Percentiles rank a stretch among this genome's conserved stretches.
These are phyloP conservation scores for Biscogniauxia marginata DNA, from an alignment of 2,329 filamentous ascomycete genomes.

Conservation along the genomic window DNA sequence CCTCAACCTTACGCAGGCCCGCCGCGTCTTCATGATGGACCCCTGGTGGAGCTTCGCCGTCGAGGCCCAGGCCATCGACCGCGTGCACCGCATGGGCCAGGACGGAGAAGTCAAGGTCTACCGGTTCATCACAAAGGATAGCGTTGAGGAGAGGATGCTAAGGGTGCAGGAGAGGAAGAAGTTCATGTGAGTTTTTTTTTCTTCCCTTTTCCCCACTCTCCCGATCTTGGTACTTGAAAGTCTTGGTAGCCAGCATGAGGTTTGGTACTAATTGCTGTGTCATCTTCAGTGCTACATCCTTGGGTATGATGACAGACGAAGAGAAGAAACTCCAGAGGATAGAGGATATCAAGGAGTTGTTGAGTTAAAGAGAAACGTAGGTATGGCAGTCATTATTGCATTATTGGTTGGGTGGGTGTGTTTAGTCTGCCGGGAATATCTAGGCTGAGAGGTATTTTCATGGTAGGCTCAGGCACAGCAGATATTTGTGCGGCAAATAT, in stretches of 20 bases:
- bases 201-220: background rate
- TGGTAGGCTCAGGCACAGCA: background rate
- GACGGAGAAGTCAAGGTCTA: slow-evolving; percentile 80
- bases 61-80: slow-evolving; percentile 95
- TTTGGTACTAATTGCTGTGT: background rate
- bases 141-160: slow-evolving; percentile 94
- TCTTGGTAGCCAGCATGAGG: slow-evolving; percentile 19
- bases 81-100: slow-evolving; percentile 96
- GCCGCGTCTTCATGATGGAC: slow-evolving; percentile 97
- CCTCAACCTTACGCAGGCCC: slow-evolving; percentile 85
- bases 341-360: slow-evolving; percentile 88
- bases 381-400: background rate
- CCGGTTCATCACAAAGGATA: slow-evolving; percentile 84
- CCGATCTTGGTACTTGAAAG: slow-evolving; percentile 3
- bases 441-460: background rate
- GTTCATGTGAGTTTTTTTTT: slow-evolving; percentile 69
- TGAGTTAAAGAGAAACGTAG: slow-evolving; percentile 51
- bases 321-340: slow-evolving; percentile 88
- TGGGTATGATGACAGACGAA: slow-evolving; percentile 93
- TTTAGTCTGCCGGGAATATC: background rate
- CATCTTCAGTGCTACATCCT: slow-evolving; percentile 71
- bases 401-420: too few relatives aligned
- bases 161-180: slow-evolving; percentile 93
- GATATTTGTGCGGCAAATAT: background rate
- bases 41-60: slow-evolving; percentile 99